phyloP scores from a whole-genome alignment of 1,284 basidiomycete genomes.

The Anthracocystis panici-leucophaei region DNA sequence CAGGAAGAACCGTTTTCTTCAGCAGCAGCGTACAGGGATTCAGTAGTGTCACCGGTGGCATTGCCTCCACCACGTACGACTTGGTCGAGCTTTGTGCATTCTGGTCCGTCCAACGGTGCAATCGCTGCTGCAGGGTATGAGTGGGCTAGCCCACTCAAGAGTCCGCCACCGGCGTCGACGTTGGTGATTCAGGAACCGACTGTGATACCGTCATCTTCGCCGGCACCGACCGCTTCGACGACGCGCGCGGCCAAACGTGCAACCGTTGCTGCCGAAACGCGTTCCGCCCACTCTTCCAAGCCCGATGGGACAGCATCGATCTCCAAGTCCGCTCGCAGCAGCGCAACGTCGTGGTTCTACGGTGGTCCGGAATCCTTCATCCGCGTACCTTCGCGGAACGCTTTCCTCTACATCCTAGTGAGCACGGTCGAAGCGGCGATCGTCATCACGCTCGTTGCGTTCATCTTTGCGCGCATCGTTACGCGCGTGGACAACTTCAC shows the following conservation, averaged over 20 bases:
- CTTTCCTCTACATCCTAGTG: conserved; percentile 32
- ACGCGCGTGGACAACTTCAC: conserved; percentile 39
- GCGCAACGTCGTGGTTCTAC: conserved; percentile 36
- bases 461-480: conserved; percentile 55
- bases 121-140: conserved; percentile 21
- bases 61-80: conserved; percentile 22
- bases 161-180: conserved; percentile 26
- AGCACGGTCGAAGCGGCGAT: conserved; percentile 48
- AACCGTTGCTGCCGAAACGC: not conserved
- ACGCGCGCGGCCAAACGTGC: not conserved
- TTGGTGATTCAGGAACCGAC: conserved; percentile 29
- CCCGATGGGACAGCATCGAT: conserved; percentile 38
- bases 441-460: conserved; percentile 54
- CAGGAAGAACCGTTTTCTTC: conserved; percentile 33
- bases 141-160: conserved; percentile 11
- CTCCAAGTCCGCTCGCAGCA: conserved; percentile 26
- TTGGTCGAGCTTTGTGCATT: conserved; percentile 1
- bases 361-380: conserved; percentile 30
- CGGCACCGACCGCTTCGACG: conserved; percentile 3
- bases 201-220: conserved; percentile 6
- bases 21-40: conserved; percentile 31
- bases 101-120: not conserved
- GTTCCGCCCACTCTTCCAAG: conserved; percentile 20
- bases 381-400: conserved; percentile 31
- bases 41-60: conserved; percentile 12